Base-by-base conservation (phyloP, 2,329 filamentous ascomycete genomes). In the Scedosporium aurantiacum region DNA sequence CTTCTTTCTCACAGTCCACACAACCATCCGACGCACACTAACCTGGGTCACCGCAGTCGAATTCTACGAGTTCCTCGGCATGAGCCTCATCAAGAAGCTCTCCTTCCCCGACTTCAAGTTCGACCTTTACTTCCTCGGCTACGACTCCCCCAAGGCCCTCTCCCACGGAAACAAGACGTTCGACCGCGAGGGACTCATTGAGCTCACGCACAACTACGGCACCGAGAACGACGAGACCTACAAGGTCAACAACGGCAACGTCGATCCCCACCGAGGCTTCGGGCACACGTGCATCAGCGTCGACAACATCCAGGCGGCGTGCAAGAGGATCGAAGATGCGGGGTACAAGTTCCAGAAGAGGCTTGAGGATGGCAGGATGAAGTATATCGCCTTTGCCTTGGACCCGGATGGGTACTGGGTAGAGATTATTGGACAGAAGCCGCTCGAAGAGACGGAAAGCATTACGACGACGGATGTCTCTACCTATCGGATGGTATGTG, bases 261-360 rank as follows among this genome's bases (percentile, higher is more conserved):
- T 80, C n/a, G 93, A 97, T 65, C 92, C 91, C 2, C 77, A 89
- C 72, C 88, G 86, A 60, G 89, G 89, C 1, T 92, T 94, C 70
- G 91, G 91, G 3, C 93, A 97, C 73, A 84, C 91, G 23, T 93
- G 90, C 69, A 86, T 97, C 71, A 84, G 83, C 58, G 88, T 91
- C 58, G 88, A 91, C 75, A 86, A 90, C 72, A 87, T 97, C 65
- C 89, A 96, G 76, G 90, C 88, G 2, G 92, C 93, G 2, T 97
- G 94, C 78, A 79, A 91, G 78, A 83, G 92, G 62, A 82, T 99
- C 63, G 91, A 96, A 73, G 89, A 93, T 70, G 91, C 89, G 5
- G 92, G 92, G 0, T 96, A 96, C 76, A 83, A 82, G 65, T 99
- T 97, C 76, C 91, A 97, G 80, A 97, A 97, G 84, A 95, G 90